These are phyloP conservation scores for Boletellus sp. DNA, from an alignment of 768 basidiomycete species.

Conservation along the genomic window DNA sequence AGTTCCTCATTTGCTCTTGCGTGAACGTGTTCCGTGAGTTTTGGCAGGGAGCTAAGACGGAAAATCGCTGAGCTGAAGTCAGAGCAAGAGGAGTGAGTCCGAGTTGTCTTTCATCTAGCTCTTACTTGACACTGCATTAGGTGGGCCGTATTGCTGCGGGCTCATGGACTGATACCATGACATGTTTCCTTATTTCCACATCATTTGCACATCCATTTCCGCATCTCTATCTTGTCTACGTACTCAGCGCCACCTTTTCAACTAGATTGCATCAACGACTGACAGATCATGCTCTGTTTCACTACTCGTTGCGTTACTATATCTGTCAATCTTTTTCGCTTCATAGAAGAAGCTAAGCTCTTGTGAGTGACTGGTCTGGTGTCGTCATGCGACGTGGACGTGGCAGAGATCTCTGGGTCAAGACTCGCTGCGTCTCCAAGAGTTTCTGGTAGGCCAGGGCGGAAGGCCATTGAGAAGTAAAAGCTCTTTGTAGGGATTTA, in stretches of 20 bases:
- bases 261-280: constrained; percentile 17
- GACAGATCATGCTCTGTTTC: constrained; percentile 13
- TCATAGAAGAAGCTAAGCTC: constrained; percentile 20
- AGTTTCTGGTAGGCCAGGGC: constrained; percentile 1
- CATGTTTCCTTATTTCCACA: constrained; percentile 20
- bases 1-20: constrained; percentile 26
- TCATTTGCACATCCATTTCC: constrained; percentile 19
- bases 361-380: constrained; percentile 9
- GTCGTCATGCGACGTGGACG: constrained; percentile 1
- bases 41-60: constrained; percentile 60
- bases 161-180: constrained; percentile 42
- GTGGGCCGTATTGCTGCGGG: constrained; percentile 61
- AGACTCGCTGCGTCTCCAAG: neutral
- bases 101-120: neutral
- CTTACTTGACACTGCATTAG: constrained; percentile 35
- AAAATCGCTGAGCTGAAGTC: constrained; percentile 66
- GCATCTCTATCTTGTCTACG: constrained; percentile 19
- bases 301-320: constrained; percentile 11
- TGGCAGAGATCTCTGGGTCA: neutral
- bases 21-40: constrained; percentile 3
- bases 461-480: constrained; percentile 8
- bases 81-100: constrained; percentile 75
- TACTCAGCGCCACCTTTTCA: constrained; percentile 15
- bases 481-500: neutral
- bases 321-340: constrained; percentile 15